Conservation (phyloP, 306 rosid species). For the Comarum palustre region DNA sequence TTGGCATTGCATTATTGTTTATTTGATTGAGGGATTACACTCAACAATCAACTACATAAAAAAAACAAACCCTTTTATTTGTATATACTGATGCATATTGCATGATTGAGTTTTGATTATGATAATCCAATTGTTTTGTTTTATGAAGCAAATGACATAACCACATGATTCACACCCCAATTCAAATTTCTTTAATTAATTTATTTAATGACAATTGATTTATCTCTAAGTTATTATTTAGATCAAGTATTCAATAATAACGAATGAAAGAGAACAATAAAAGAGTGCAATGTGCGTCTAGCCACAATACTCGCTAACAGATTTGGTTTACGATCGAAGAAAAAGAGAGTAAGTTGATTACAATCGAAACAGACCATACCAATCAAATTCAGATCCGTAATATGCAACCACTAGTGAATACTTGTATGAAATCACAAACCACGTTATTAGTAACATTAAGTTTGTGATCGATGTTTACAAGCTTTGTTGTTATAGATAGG, state of each 20-base stretch:
- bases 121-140: neutral
- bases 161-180: conserved; percentile 4
- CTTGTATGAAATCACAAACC: neutral
- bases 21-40: conserved; percentile 11
- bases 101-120: neutral
- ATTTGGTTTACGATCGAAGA: no score
- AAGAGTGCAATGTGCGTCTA: neutral
- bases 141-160: neutral
- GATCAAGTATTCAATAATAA: neutral
- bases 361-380: no score
- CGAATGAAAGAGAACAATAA: no score
- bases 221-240: neutral
- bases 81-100: neutral
- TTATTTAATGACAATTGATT: neutral
- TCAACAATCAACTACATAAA: neutral
- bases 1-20: conserved; percentile 3
- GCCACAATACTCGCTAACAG: no score
- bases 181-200: no score
- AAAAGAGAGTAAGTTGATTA: neutral
- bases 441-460: neutral
- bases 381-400: no score
- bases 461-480: neutral
- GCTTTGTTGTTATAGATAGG: neutral
- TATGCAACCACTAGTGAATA: neutral
- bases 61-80: neutral